These are phyloP conservation scores for Lipomyces orientalis DNA, from an alignment of 805 yeast genomes.

Conservation along the genomic window DNA sequence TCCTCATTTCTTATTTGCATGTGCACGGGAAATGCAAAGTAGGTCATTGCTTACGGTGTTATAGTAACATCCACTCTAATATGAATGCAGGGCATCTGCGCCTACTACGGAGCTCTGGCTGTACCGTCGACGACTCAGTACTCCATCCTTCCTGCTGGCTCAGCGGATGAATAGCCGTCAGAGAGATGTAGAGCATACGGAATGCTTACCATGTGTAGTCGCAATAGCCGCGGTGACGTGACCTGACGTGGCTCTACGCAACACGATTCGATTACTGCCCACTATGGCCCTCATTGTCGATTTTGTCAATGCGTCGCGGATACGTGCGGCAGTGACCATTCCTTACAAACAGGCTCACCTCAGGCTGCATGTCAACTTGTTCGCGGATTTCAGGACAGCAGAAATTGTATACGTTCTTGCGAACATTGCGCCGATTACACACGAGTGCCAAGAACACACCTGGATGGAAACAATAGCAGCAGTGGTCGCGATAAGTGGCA, in stretches of 20 bases:
- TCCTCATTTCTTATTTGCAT: slow-evolving; percentile 24
- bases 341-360: too few relatives aligned
- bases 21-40: slow-evolving; percentile 26
- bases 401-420: not conserved
- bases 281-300: not conserved
- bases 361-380: too few relatives aligned
- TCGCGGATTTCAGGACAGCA: not conserved
- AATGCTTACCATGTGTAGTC: not conserved
- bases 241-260: not conserved
- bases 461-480: too few relatives aligned
- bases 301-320: not conserved
- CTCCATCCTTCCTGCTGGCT: not conserved
- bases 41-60: not conserved
- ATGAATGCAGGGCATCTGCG: slow-evolving; percentile 26
- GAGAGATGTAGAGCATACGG: not conserved
- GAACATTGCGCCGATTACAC: not conserved
- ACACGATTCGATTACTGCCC: not conserved
- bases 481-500: too few relatives aligned
- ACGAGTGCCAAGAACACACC: too few relatives aligned
- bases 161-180: not conserved
- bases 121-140: slow-evolving; percentile 14
- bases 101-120: slow-evolving; percentile 30
- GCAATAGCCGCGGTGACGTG: not conserved
- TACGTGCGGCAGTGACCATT: not conserved
- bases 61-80: not conserved